Base-by-base conservation (phyloP, 305 asterid genomes). In the Galium porrigens region DNA sequence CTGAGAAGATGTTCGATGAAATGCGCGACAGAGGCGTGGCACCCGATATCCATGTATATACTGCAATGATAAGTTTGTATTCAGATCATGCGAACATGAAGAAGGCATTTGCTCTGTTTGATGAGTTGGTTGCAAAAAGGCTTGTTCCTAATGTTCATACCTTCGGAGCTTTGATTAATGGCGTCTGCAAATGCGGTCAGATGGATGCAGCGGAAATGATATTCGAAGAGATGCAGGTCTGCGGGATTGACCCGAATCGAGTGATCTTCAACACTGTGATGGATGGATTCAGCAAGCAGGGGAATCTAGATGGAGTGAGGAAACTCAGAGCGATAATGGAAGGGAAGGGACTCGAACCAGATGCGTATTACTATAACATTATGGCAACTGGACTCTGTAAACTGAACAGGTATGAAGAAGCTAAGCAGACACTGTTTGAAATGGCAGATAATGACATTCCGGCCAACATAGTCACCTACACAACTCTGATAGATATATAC, bases 271-370 rank as follows among this genome's bases (percentile, higher is more conserved):
- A 83, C 70, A 84, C 90, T 2, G 34, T 86, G 76, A 79, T 91
- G 80, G 94, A 85, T 75, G 94, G 94, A 27, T 91, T 82, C 70
- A 86, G 89, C 63, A 91, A 83, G 84, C 72, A 71, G 51, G 90
- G 95, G 64, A 81, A 76, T 87, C 73, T 91, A 2, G 85, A 83
- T 14, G 89, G 85, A 72, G 98, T 90, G 22, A 17, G 76, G 80
- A 77, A 76, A 65, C 69, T 88, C 60, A 80, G 69, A 49, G 71
- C 63, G 36, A 29, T 88, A 34, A 88, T 86, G 98, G 90, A 83
- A 72, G 77, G 60, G 48, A 84, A 82, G 69, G 96, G 95, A 17
- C 77, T 91, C 25, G 76, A 77, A 37, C 68, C 87, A 0, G 96
- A 92, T 69, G 78, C 74, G 9, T 87, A 81, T 76, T 79, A 68